Evolutionary conservation across 129 eudicot genomes (phyloP).

Genomic region (Smallanthus sonchifolius): DNA sequence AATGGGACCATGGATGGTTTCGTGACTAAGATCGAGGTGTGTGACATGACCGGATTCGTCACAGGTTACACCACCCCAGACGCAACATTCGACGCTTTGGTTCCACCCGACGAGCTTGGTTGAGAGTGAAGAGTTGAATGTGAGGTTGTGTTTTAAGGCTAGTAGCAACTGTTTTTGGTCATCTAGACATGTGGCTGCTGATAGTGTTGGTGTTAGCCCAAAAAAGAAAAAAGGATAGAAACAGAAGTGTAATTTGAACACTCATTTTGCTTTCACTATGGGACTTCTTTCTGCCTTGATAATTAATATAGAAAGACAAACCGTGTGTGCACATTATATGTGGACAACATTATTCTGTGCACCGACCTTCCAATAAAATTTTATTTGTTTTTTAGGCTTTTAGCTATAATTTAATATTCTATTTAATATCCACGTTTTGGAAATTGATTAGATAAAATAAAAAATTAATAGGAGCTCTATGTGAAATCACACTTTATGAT

Average conservation of each 20-base stretch:
- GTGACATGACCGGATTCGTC: slow-evolving; percentile 26
- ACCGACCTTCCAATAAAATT: too few species aligned
- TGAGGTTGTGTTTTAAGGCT: slow-evolving; percentile 17
- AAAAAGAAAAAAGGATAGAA: neutral
- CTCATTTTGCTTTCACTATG: neutral
- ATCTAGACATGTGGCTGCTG: slow-evolving; percentile 25
- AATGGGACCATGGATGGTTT: slow-evolving; percentile 30
- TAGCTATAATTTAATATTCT: too few species aligned
- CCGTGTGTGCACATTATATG: too few species aligned
- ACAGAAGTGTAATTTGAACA: neutral
- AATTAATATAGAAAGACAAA: neutral
- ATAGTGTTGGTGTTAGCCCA: neutral
- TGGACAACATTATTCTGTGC: too few species aligned
- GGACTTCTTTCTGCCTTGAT: neutral
- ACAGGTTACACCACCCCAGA: slow-evolving; percentile 41
- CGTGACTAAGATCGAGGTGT: slow-evolving; percentile 22
- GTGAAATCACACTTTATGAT: too few species aligned
- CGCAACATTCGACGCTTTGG: slow-evolving; percentile 27
- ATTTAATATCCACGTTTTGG: too few species aligned
- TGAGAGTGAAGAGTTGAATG: slow-evolving; percentile 10
- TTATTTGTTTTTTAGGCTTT: too few species aligned
- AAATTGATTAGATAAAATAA: too few species aligned
- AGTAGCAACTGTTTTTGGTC: slow-evolving; percentile 28
- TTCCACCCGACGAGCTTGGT: slow-evolving; percentile 39
- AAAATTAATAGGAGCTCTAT: too few species aligned